A percentile compares a stretch with the other conserved stretches of the same genome.
These are phyloP conservation scores for Lactarius psammicola DNA, from an alignment of 768 basidiomycete species.

Conservation along the genomic window DNA sequence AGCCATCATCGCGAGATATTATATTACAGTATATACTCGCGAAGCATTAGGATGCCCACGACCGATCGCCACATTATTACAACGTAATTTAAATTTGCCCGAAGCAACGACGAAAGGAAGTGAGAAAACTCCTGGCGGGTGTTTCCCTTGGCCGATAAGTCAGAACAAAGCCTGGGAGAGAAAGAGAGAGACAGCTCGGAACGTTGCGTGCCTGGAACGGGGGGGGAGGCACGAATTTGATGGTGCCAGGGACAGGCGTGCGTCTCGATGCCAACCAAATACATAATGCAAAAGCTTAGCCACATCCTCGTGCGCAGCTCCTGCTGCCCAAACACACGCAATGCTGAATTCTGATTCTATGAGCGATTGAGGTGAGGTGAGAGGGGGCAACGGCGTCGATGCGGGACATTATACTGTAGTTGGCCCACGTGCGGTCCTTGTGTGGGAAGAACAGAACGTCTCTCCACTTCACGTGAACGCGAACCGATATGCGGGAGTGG, in stretches of 20 bases:
- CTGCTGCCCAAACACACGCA: background rate
- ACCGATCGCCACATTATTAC: background rate
- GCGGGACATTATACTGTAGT: background rate
- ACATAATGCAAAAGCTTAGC: background rate
- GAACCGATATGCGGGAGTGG: background rate
- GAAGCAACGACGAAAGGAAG: background rate
- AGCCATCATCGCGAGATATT: background rate
- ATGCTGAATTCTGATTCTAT: background rate
- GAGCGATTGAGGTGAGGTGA: background rate
- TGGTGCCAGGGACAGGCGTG: slow-evolving; percentile 1
- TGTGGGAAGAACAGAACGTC: background rate
- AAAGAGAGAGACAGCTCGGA: background rate
- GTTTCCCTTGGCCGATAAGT: background rate
- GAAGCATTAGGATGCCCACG: background rate
- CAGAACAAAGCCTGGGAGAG: background rate
- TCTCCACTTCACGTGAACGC: background rate
- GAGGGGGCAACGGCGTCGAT: background rate
- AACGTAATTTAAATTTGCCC: background rate
- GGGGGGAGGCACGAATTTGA: background rate
- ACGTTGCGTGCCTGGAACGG: background rate
- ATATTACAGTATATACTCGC: background rate
- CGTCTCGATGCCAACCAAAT: background rate
- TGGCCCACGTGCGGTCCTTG: background rate
- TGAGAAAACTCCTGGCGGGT: too few species aligned
- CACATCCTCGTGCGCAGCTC: background rate